Evolutionary conservation across 2,329 filamentous ascomycete genomes (phyloP).

Genomic region (Magnaporthiopsis rhizophila): DNA sequence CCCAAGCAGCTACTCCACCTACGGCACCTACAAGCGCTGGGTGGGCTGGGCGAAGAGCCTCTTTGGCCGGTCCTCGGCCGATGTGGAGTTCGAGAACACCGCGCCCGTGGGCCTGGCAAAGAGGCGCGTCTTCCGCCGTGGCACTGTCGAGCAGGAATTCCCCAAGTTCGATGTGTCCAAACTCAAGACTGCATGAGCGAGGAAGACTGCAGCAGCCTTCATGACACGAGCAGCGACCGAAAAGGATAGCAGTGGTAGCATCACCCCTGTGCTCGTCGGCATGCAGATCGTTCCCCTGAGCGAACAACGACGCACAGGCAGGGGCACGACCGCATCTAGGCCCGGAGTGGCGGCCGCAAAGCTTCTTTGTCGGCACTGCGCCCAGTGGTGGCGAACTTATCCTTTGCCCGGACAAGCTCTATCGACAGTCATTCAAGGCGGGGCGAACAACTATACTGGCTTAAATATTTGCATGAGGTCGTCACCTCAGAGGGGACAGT

Average conservation of each 20-base stretch:
- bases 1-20: slow-evolving; percentile 6
- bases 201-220: no score
- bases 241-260: no score
- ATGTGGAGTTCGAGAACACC: background rate
- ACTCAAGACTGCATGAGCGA: background rate
- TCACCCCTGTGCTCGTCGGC: no score
- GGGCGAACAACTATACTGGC: background rate
- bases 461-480: background rate
- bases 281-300: background rate
- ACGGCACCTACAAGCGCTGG: slow-evolving; percentile 12
- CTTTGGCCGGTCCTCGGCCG: background rate
- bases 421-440: background rate
- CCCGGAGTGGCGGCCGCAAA: background rate
- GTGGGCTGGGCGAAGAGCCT: slow-evolving; percentile 10
- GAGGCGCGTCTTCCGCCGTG: background rate
- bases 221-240: no score
- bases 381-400: background rate
- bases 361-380: background rate
- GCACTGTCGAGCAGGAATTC: background rate
- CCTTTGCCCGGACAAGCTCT: background rate
- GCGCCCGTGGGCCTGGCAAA: background rate
- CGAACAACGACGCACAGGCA: background rate
- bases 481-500: background rate
- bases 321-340: background rate
- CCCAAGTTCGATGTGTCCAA: background rate